Base-by-base conservation (phyloP, 495 filamentous ascomycete species). In the Daldinia decipiens region DNA sequence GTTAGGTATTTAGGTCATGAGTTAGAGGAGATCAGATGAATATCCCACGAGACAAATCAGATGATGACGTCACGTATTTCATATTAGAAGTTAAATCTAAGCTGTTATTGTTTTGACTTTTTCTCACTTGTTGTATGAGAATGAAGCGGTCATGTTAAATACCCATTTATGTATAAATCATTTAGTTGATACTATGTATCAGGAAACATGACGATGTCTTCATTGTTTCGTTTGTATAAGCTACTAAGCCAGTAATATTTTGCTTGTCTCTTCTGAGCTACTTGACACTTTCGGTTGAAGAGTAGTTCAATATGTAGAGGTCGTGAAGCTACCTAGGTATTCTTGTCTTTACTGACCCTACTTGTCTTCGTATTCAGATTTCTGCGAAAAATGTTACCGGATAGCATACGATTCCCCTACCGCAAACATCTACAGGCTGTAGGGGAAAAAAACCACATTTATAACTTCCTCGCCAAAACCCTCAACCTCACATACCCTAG, bases 401-500 rank as follows among this genome's bases (percentile, higher is more conserved):
- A 12, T 9, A 34, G 9, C 32, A 34, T 11, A 2, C 32, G 3
- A 34, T 12, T 34, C 11, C 3, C 32, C 3, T 53, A 0, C 7
- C 5, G n/a, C n/a, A 19, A 45, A 45, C 7, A 45, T 19, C 40
- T 0, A 45, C 17, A n/a, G 8, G 12, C 29, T 5, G 12, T 52
- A 52, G 3, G 5, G 1, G 24, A 51, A 40, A 26, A n/a, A 13
- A 9, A 24, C 21, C 21, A 59, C 36, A 62, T 51, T 67, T 68
- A 83, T 50, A 83, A 6, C 78, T 84, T 90, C 72, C 79, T 83
- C 27, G 87, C 91, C 53, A 91, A 59, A 12, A 84, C 89, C 73
- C 90, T 87, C 78, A 93, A 80, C 69, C 91, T 81, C n/a, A 91
- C 85, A 84, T 93, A 93, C n/a, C 85, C 86, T 59, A 92, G 71